Base-by-base conservation (phyloP, 2,329 filamentous ascomycete species). In the Chaetomium sp. region DNA sequence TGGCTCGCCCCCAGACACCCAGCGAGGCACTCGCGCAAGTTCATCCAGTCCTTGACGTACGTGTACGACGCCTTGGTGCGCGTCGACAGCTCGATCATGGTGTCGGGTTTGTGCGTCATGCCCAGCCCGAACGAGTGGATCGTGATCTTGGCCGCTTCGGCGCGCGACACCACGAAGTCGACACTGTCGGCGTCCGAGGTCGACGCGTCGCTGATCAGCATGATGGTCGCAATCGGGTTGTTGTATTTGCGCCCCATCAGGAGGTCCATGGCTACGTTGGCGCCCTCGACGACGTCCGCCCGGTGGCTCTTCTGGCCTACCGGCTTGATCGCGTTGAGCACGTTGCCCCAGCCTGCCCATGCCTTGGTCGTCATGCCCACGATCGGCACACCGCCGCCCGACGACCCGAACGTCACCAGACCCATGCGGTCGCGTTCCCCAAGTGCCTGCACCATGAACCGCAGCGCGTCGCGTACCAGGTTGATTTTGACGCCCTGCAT, bases 11-110 rank as follows among this genome's bases (percentile, higher is more conserved):
- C 94, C 34, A 99, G 76, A 66, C 92, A 97, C 44, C 94, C 94
- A 32, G 91, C 94, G 45, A 96, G 80, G 69, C 94, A 97, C 71
- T 99, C 94, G 34, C 94, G 87, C 38, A 99, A 80, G 92, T 97
- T 99, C 92, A 97, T 97, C 94, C 94, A 99, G 71, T 99, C 94
- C 73, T 97, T 99, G 64, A 99, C 91, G 66, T 97, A 99, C 1
- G 91, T 95, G 68, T 97, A 99, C 1, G 91, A 95, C 4, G 91
- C 94, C 74, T 97, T 99, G 3, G 94, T 99, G 58, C 91, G 82
- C 6, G 89, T 94, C 0, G 94, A 97, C 10, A 99, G 77, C 72
- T 97, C 92, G 60, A 99, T 96, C 91, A 99, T 95, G 0, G 91
- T 96, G 68, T 99, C 94, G 5, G 94, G 94, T 73, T 97, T 97